Base-by-base conservation (phyloP, 495 filamentous ascomycete genomes). In the Letharia lupina region DNA sequence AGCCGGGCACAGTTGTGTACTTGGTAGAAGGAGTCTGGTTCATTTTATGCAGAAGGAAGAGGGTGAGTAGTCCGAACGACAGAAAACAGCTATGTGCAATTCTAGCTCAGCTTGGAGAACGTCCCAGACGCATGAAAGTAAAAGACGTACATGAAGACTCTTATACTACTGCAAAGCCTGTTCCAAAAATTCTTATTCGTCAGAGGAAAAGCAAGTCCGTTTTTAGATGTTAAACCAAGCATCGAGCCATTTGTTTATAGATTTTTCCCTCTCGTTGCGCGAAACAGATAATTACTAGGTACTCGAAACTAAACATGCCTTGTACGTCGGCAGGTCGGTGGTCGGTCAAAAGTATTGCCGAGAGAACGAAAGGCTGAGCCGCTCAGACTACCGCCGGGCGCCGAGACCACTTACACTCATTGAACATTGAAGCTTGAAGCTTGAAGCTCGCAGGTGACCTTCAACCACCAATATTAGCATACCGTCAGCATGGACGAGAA, bases 1-100 rank as follows among this genome's bases (percentile, higher is more conserved):
- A 89, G 3, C 87, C 89, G 11, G 81, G 74, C n/a, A 91, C 82
- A 15, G 83, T 84, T 8, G 81, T 81, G 71, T 90, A 90, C 62
- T 83, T 78, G 63, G 87, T 76, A 48, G 40, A 62, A 41, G 40
- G 31, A 12, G 42, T 28, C 11, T 42, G 7, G 57, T 44, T 28
- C 40, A 40, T 60, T 40, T 10, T 23, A 3, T 40, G 15, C n/a
- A n/a, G 33, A 42, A 33, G 54, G 33, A 33, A 56, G 7, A 56
- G 8, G 12, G 50, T 23, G 31, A 56, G n/a, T 11, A 42, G 40
- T 10, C 6, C 12, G 10, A 42, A 42, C 2, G 10, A 10, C 12
- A 42, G 40, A 12, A 42, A 42, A 10, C 40, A 42, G 40, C 40
- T 42, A 42, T 42, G 11, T 10, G 40, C 12, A 13, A 42, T 42